These are phyloP conservation scores for Dionaea muscipula DNA, from an alignment of 179 eudicot species.

Conservation along the genomic window DNA sequence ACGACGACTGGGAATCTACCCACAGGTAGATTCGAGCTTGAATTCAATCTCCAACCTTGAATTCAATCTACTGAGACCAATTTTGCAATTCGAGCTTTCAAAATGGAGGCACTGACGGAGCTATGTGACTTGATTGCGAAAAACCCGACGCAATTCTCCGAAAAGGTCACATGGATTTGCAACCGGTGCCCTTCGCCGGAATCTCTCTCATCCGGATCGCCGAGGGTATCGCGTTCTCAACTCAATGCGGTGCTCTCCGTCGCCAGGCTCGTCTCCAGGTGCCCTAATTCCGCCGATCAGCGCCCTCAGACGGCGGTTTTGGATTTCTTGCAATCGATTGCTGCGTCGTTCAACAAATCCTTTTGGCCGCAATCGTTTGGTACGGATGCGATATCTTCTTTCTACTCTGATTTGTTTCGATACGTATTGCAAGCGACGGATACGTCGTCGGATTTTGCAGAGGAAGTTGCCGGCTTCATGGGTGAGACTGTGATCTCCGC, in stretches of 20 bases:
- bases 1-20: too few species aligned
- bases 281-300: slow-evolving; percentile 30
- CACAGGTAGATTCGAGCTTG: too few species aligned
- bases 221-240: slow-evolving; percentile 54
- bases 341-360: slow-evolving; percentile 41
- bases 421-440: slow-evolving; percentile 47
- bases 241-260: slow-evolving; percentile 58
- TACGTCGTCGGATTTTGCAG: slow-evolving; percentile 37
- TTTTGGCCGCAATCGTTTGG: slow-evolving; percentile 80
- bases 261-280: slow-evolving; percentile 62
- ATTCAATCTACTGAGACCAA: too few species aligned
- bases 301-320: slow-evolving; percentile 35
- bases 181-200: slow-evolving; percentile 58
- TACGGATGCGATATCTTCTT: slow-evolving; percentile 32
- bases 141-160: slow-evolving; percentile 49
- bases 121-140: slow-evolving; percentile 72
- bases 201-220: slow-evolving; percentile 36
- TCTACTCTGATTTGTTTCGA: slow-evolving; percentile 41
- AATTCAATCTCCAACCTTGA: too few species aligned
- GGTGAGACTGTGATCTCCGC: slow-evolving; percentile 50
- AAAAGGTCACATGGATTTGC: slow-evolving; percentile 72
- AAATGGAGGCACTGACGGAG: slow-evolving; percentile 80
- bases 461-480: slow-evolving; percentile 46
- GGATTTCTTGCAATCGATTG: slow-evolving; percentile 43
- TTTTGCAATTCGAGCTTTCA: not conserved